A percentile compares a stretch with the other conserved stretches of the same genome.
Conservation (phyloP, 345 rosid species). For the Eutrema yunnanense region DNA sequence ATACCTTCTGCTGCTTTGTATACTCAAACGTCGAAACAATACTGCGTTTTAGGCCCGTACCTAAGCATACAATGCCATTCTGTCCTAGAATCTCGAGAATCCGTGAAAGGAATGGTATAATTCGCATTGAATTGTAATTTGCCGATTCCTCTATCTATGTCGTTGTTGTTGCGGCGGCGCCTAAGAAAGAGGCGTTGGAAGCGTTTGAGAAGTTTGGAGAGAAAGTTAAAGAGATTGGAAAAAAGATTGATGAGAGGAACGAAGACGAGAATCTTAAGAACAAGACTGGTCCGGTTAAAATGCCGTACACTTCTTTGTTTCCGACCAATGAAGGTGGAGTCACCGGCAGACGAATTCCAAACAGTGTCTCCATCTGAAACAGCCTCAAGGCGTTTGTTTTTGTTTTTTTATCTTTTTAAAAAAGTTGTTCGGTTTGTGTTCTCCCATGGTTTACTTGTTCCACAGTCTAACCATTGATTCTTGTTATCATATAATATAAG, state of each 20-base stretch:
- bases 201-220: constrained; percentile 47
- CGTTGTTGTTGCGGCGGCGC: too few relatives aligned
- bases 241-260: constrained; percentile 37
- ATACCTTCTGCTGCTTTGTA: too few relatives aligned
- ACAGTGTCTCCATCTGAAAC: constrained; percentile 50
- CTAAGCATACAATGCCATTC: too few relatives aligned
- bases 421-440: background rate
- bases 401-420: too few relatives aligned
- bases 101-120: too few relatives aligned
- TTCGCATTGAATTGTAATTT: too few relatives aligned
- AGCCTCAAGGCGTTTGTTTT: background rate
- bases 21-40: too few relatives aligned
- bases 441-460: background rate
- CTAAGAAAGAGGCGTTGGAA: constrained; percentile 32
- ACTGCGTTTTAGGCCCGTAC: too few relatives aligned
- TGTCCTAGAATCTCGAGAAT: too few relatives aligned
- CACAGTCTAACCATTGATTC: background rate
- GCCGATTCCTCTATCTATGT: too few relatives aligned
- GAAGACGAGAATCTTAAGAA: constrained; percentile 34
- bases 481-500: too few relatives aligned
- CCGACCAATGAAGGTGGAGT: constrained; percentile 51
- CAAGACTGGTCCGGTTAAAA: constrained; percentile 45
- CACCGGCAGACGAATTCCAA: constrained; percentile 55
- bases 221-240: constrained; percentile 43
- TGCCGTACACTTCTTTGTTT: constrained; percentile 46